Conservation (phyloP, 2,329 filamentous ascomycete species). For the Aspergillus puulaauensis region DNA sequence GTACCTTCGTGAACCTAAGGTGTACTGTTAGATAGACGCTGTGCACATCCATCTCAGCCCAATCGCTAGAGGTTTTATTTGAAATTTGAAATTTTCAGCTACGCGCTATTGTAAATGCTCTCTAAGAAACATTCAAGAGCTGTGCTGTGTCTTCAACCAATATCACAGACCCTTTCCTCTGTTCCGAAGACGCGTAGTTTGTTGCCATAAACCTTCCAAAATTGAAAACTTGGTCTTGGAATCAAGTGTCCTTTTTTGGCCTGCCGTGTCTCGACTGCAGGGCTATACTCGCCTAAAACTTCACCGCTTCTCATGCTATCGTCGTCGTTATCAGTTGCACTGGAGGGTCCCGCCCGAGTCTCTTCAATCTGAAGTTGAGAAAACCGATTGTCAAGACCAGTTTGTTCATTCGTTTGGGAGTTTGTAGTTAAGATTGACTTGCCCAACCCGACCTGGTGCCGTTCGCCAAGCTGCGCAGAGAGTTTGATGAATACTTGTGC, state of each 20-base stretch:
- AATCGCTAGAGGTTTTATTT: background rate
- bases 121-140: background rate
- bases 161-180: slow-evolving; percentile 48
- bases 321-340: background rate
- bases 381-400: background rate
- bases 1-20: slow-evolving; percentile 76
- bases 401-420: background rate
- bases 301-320: background rate
- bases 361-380: background rate
- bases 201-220: slow-evolving; percentile 61
- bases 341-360: background rate
- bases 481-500: slow-evolving; percentile 59
- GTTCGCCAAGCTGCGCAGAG: slow-evolving; percentile 49
- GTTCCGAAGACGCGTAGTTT: slow-evolving; percentile 62
- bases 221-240: slow-evolving; percentile 51
- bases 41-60: slow-evolving; percentile 61
- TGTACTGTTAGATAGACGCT: slow-evolving; percentile 96
- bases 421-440: background rate
- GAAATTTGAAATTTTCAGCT: background rate
- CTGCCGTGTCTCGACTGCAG: slow-evolving; percentile 20
- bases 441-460: background rate
- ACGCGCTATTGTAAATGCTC: background rate
- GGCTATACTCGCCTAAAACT: background rate
- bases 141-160: slow-evolving; percentile 5
- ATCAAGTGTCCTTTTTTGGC: slow-evolving; percentile 46